Evolutionary conservation across 1,284 basidiomycete species (phyloP).

Genomic region (Leccinum pseudoinsigne): DNA sequence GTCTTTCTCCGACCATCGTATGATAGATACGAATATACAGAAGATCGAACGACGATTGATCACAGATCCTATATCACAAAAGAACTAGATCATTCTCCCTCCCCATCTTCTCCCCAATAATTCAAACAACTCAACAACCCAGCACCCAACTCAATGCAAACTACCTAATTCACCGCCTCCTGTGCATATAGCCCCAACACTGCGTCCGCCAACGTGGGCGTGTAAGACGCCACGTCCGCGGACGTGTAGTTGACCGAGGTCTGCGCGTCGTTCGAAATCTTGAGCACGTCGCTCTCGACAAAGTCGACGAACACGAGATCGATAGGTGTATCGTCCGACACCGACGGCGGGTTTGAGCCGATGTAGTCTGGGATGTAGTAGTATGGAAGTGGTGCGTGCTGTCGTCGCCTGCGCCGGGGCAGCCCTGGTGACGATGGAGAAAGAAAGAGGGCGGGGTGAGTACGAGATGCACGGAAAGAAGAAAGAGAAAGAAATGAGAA

Average conservation of each 20-base stretch:
- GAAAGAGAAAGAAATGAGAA: not conserved
- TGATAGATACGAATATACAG: too few species aligned
- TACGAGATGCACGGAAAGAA: not conserved
- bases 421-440: constrained; percentile 41
- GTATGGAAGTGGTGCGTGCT: constrained; percentile 60
- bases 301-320: constrained; percentile 75
- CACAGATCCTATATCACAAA: too few species aligned
- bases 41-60: too few species aligned
- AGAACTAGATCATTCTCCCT: too few species aligned
- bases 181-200: too few species aligned
- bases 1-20: too few species aligned
- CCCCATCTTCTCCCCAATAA: too few species aligned
- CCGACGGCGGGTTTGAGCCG: constrained; percentile 52
- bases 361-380: constrained; percentile 56
- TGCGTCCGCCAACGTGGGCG: too few species aligned
- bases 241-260: constrained; percentile 25
- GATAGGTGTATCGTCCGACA: constrained; percentile 49
- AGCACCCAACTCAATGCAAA: too few species aligned
- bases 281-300: constrained; percentile 52
- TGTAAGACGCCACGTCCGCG: too few species aligned
- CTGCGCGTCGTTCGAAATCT: constrained; percentile 56
- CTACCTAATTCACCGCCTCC: too few species aligned
- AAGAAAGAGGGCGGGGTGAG: not conserved
- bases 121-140: too few species aligned
- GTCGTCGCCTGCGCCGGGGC: constrained; percentile 74